Percentiles rank a stretch among this genome's conserved stretches.
Conservation (phyloP, 2,329 filamentous ascomycete genomes). For the Ophiostoma piceae region DNA sequence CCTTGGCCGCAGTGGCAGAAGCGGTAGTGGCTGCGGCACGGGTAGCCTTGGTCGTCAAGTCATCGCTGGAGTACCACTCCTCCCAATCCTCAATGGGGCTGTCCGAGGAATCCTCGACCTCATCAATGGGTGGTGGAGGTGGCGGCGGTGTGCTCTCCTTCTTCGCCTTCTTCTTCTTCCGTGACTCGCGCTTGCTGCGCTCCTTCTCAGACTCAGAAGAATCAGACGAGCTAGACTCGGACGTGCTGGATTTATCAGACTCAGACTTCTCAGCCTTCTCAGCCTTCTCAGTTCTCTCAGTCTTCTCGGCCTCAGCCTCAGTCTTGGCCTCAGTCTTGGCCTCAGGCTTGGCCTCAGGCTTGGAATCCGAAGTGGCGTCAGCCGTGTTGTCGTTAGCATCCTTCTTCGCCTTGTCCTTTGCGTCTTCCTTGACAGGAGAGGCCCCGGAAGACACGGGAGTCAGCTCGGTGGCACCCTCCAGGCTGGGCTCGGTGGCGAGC, state of each 20-base stretch:
- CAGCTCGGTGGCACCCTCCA: neutral
- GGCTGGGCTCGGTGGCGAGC: neutral
- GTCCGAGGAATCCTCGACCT: constrained; percentile 52
- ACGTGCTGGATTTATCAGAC: neutral
- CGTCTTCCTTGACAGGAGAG: neutral
- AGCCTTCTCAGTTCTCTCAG: neutral
- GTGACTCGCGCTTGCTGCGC: neutral
- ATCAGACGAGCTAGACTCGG: neutral
- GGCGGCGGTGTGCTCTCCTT: constrained; percentile 20
- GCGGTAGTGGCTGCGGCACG: constrained; percentile 32
- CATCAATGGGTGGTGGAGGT: constrained; percentile 15
- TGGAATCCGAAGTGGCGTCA: neutral
- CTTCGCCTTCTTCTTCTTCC: neutral
- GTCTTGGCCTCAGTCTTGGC: neutral
- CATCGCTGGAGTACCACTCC: constrained; percentile 53
- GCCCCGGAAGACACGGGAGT: neutral
- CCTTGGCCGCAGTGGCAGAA: constrained; percentile 35
- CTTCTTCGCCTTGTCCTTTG: neutral
- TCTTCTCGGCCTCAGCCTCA: neutral
- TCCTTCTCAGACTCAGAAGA: neutral
- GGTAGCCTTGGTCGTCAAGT: constrained; percentile 45
- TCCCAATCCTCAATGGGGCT: constrained; percentile 57
- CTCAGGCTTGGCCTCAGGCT: neutral
- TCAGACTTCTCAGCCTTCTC: neutral
- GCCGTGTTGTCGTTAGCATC: neutral